Percentiles rank a stretch among this genome's conserved stretches.
Evolutionary conservation across 2,329 filamentous ascomycete species (phyloP).

Genomic region (Arthrobotrys iridis): DNA sequence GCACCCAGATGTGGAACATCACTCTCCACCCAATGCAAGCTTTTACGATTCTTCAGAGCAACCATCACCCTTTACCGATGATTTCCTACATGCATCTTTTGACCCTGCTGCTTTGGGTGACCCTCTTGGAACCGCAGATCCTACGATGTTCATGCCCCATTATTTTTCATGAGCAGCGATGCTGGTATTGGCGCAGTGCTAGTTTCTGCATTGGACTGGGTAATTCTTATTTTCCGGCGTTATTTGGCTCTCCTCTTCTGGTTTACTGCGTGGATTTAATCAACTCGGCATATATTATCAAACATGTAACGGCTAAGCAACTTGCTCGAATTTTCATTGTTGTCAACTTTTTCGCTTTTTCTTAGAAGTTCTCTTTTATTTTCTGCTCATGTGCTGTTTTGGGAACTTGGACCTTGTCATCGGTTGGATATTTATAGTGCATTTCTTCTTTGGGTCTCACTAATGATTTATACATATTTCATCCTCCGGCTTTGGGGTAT

Average conservation of each 20-base stretch:
- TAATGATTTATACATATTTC: too few species aligned
- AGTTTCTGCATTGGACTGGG: neutral
- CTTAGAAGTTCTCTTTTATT: too few species aligned
- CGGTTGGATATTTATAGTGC: neutral
- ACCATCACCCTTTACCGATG: constrained; percentile 3
- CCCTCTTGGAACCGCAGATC: neutral
- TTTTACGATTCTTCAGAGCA: constrained; percentile 25
- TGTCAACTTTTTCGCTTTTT: neutral
- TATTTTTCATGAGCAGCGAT: constrained; percentile 2
- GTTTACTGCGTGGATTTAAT: neutral
- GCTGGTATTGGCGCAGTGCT: constrained; percentile 3
- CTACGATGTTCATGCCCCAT: neutral
- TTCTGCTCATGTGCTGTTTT: too few species aligned
- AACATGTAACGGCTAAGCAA: constrained; percentile 20
- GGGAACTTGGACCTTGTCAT: too few species aligned
- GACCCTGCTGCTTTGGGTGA: neutral
- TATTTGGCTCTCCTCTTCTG: neutral
- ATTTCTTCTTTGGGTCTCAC: neutral
- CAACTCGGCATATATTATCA: constrained; percentile 8
- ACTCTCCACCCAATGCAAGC: constrained; percentile 17
- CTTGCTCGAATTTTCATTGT: neutral
- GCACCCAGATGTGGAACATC: constrained; percentile 11
- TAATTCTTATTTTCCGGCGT: constrained; percentile 1
- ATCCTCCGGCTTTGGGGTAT: too few species aligned
- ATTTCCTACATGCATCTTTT: constrained; percentile 15